Evolutionary conservation across 176 grass and related monocot species (phyloP).

Genomic region (Typha latifolia): DNA sequence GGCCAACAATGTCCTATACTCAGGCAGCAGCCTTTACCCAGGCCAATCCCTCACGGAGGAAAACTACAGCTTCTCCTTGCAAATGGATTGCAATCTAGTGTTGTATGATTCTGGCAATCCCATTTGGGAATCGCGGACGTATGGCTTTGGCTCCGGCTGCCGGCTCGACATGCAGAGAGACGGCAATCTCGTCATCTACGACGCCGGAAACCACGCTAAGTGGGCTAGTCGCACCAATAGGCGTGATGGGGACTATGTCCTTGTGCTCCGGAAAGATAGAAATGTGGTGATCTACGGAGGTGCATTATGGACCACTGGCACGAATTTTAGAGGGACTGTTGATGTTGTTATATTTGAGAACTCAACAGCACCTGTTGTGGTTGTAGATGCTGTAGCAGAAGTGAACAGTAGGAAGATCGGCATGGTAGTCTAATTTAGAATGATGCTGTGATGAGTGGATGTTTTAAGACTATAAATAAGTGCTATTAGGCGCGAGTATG

Average conservation of each 20-base stretch:
- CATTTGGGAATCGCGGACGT: slow-evolving; percentile 8
- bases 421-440: too few species aligned
- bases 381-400: too few species aligned
- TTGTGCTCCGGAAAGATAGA: slow-evolving; percentile 14
- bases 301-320: slow-evolving; percentile 9
- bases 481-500: too few species aligned
- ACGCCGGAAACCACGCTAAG: background rate
- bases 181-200: slow-evolving; percentile 25
- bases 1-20: slow-evolving; percentile 11
- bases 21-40: background rate
- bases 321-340: background rate
- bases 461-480: too few species aligned
- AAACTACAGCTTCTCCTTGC: slow-evolving; percentile 13
- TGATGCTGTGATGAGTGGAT: too few species aligned
- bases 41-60: slow-evolving; percentile 9
- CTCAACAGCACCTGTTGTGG: too few species aligned
- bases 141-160: background rate
- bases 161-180: slow-evolving; percentile 15
- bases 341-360: background rate
- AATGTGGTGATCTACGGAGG: slow-evolving; percentile 22
- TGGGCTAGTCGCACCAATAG: slow-evolving; percentile 15
- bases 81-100: slow-evolving; percentile 29
- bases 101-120: slow-evolving; percentile 9
- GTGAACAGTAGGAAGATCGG: too few species aligned
- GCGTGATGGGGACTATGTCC: slow-evolving; percentile 14